These are phyloP conservation scores for Solanum microdontum DNA, from an alignment of 257 asterid species.

Conservation along the genomic window DNA sequence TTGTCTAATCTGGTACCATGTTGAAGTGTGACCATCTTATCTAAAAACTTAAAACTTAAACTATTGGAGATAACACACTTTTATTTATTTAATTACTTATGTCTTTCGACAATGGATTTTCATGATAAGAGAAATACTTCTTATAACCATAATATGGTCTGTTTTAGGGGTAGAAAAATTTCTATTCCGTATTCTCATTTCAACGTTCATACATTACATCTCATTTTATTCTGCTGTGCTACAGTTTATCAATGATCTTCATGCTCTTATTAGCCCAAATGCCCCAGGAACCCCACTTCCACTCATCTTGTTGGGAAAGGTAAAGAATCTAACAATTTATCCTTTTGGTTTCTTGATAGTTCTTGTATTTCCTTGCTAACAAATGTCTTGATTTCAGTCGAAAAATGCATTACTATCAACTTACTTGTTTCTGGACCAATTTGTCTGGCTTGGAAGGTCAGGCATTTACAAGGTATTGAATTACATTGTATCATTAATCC, in stretches of 20 bases:
- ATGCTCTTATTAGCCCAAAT: slow-evolving; percentile 70
- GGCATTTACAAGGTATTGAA: slow-evolving; percentile 72
- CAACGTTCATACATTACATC: background rate
- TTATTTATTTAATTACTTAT: background rate
- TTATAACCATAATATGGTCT: background rate
- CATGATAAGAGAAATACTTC: background rate
- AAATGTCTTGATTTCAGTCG: slow-evolving; percentile 37
- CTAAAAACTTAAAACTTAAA: background rate
- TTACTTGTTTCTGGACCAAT: slow-evolving; percentile 89
- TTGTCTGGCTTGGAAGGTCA: slow-evolving; percentile 82
- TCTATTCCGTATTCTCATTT: background rate
- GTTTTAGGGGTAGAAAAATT: background rate
- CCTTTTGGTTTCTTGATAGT: background rate
- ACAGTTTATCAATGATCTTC: slow-evolving; percentile 90
- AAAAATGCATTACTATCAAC: slow-evolving; percentile 79
- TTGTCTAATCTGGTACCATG: too few species aligned
- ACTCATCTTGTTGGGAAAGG: slow-evolving; percentile 81
- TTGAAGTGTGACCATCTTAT: background rate
- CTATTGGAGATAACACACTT: background rate
- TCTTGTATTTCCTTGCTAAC: background rate
- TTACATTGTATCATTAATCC: background rate
- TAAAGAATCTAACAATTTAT: background rate
- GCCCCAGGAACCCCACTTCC: slow-evolving; percentile 92
- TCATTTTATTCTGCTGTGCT: background rate
- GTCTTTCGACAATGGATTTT: background rate